Conservation (phyloP, 2,329 filamentous ascomycete genomes). For the Alternaria sp. region DNA sequence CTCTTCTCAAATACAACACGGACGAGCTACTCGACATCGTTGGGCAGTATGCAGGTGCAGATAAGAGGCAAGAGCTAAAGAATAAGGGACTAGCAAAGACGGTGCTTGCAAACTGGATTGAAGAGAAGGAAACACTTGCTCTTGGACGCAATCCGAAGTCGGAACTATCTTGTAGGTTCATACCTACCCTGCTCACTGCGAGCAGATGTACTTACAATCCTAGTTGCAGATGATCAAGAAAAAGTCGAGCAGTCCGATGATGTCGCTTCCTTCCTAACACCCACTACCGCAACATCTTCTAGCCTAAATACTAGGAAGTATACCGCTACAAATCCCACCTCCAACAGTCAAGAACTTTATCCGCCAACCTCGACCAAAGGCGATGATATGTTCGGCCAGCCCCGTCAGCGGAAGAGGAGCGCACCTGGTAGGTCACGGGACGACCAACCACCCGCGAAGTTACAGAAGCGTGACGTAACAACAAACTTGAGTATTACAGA, state of each 20-base stretch:
- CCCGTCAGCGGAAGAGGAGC: background rate
- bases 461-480: conserved; percentile 6
- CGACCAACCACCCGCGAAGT: conserved; percentile 1
- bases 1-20: conserved; percentile 11
- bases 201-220: background rate
- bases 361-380: background rate
- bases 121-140: conserved; percentile 29
- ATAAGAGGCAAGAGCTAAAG: conserved; percentile 19
- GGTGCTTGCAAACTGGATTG: conserved; percentile 30
- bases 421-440: background rate
- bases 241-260: background rate
- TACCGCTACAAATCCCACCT: background rate
- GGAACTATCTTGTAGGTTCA: conserved; percentile 7
- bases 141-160: conserved; percentile 23
- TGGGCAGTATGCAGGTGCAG: conserved; percentile 20
- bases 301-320: background rate
- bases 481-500: conserved; percentile 1
- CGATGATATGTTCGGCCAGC: background rate
- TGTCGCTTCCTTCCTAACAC: background rate
- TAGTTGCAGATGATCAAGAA: background rate
- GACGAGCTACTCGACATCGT: conserved; percentile 21
- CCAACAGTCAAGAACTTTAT: background rate
- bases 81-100: conserved; percentile 7
- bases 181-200: background rate
- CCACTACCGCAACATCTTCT: background rate